Conservation (phyloP, 768 basidiomycete species). For the Amanita molliuscula region DNA sequence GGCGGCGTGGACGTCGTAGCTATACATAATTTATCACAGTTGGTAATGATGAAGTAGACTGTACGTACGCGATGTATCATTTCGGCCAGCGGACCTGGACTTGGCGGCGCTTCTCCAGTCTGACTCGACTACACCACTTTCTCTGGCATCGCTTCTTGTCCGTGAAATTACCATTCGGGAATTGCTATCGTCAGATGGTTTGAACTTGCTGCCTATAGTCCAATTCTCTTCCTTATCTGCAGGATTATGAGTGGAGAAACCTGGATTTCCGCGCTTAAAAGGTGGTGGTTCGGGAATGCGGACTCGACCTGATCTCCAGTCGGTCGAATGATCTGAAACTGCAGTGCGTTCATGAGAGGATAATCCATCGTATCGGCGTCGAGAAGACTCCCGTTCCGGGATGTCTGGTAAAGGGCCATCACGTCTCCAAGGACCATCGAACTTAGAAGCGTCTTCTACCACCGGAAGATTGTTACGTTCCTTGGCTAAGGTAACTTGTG, state of each 20-base stretch:
- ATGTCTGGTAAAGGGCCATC: constrained; percentile 75
- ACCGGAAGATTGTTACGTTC: constrained; percentile 54
- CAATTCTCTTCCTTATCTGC: constrained; percentile 79
- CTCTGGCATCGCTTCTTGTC: constrained; percentile 42
- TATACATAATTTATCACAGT: constrained; percentile 17
- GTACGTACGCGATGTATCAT: constrained; percentile 54
- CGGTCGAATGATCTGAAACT: constrained; percentile 44
- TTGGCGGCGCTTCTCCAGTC: constrained; percentile 61
- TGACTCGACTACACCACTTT: constrained; percentile 40
- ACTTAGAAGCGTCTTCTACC: constrained; percentile 69
- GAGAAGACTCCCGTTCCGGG: constrained; percentile 49
- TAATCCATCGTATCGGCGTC: constrained; percentile 53
- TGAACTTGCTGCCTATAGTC: constrained; percentile 68
- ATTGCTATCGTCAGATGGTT: constrained; percentile 32
- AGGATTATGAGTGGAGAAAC: constrained; percentile 33
- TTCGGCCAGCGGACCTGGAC: constrained; percentile 28
- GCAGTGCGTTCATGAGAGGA: constrained; percentile 33
- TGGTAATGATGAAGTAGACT: not conserved
- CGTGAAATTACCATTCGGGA: constrained; percentile 33
- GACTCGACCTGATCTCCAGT: constrained; percentile 62
- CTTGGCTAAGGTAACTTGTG: constrained; percentile 45
- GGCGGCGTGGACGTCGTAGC: constrained; percentile 69
- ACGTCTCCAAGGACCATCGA: constrained; percentile 77
- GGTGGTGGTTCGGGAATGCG: constrained; percentile 36
- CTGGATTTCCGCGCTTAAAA: constrained; percentile 47